These are phyloP conservation scores for Paraphoma chrysanthemicola DNA, from an alignment of 2,329 filamentous ascomycete genomes.

Conservation along the genomic window DNA sequence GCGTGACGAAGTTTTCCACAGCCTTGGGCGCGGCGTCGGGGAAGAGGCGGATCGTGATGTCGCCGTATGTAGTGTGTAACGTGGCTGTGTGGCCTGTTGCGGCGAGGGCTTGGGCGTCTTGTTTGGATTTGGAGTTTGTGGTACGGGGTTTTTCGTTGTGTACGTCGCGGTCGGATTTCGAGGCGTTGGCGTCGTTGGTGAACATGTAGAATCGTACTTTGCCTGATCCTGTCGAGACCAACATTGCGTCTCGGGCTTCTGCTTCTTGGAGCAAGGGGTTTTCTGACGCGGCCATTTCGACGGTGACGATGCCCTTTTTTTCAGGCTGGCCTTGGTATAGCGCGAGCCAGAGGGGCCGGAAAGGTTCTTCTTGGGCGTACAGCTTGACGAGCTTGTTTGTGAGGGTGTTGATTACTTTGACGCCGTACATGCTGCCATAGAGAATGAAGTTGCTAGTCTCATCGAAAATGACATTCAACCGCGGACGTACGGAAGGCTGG, in stretches of 20 bases:
- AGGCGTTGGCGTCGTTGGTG: conserved; percentile 78
- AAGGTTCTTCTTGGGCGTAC: conserved; percentile 88
- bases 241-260: conserved; percentile 86
- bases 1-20: conserved; percentile 96
- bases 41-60: conserved; percentile 92
- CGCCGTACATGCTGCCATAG: conserved; percentile 89
- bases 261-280: conserved; percentile 94
- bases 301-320: conserved; percentile 90
- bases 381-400: conserved; percentile 92
- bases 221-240: conserved; percentile 81
- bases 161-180: conserved; percentile 73
- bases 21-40: conserved; percentile 91
- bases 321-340: conserved; percentile 95
- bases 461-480: conserved; percentile 90
- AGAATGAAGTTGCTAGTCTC: conserved; percentile 95
- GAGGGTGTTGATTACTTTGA: conserved; percentile 95
- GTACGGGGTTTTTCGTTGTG: conserved; percentile 91
- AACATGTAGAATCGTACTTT: conserved; percentile 99
- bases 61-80: conserved; percentile 90
- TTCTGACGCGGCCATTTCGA: conserved; percentile 94
- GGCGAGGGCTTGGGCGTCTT: conserved; percentile 63
- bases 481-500: conserved; percentile 68
- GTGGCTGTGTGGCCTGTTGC: conserved; percentile 81
- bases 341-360: conserved; percentile 81
- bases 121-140: conserved; percentile 57